Percentiles rank a stretch among this genome's conserved stretches.
Evolutionary conservation across 352 stramenopile genomes (phyloP).

Genomic region (Peronospora belbahrii): DNA sequence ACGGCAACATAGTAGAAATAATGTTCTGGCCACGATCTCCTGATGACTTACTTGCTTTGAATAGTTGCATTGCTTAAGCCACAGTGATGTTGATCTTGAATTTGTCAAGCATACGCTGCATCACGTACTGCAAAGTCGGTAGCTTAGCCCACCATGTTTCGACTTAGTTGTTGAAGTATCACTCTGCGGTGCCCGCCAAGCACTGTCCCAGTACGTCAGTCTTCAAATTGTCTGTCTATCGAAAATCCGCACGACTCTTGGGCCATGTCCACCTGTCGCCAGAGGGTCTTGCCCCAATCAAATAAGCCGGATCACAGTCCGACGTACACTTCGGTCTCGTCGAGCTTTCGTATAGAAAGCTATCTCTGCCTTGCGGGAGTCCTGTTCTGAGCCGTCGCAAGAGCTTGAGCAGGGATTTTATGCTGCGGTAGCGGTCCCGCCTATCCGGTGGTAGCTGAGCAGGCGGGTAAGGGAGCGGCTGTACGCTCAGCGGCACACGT

Average conservation of each 20-base stretch:
- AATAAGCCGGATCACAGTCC: not conserved
- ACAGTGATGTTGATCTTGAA: constrained; percentile 4
- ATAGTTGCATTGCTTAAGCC: not conserved
- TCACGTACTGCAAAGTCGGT: not conserved
- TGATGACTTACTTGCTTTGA: not conserved
- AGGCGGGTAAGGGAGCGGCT: not conserved
- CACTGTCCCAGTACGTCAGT: not conserved
- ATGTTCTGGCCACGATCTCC: constrained; percentile 1
- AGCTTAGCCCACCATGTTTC: not conserved
- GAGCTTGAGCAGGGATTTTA: not conserved
- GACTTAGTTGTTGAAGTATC: constrained; percentile 1
- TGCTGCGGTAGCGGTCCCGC: not conserved
- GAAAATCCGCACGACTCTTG: not conserved
- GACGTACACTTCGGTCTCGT: not conserved
- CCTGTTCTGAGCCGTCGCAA: not conserved
- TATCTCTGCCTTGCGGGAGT: not conserved
- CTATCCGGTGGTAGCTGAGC: not conserved
- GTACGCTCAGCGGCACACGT: not conserved
- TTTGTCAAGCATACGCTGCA: not conserved
- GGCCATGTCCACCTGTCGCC: not conserved
- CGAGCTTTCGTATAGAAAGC: not conserved
- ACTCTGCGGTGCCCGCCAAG: no score
- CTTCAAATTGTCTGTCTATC: not conserved
- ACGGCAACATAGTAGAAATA: not conserved
- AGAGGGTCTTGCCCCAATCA: not conserved